A percentile compares a stretch with the other conserved stretches of the same genome.
phyloP scores from a whole-genome alignment of 306 rosid species.

The Boehmeria nivea region DNA sequence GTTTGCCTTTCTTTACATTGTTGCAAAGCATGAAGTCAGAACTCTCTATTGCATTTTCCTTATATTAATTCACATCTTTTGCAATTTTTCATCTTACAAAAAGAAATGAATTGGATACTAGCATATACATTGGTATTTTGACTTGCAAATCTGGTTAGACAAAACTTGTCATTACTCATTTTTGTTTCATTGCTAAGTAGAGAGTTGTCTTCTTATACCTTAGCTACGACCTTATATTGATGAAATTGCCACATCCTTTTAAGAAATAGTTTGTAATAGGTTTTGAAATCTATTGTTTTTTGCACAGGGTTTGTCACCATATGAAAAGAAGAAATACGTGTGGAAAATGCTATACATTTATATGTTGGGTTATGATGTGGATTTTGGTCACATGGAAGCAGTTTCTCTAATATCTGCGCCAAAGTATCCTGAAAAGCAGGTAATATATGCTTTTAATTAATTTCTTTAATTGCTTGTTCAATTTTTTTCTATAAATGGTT shows the following conservation, averaged over 20 bases:
- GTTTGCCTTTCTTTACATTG: too few relatives aligned
- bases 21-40: too few relatives aligned
- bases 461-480: too few relatives aligned
- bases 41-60: too few relatives aligned
- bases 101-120: too few relatives aligned
- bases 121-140: not conserved
- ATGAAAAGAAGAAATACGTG: conserved; percentile 96
- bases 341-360: conserved; percentile 98
- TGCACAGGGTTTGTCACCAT: conserved; percentile 76
- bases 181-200: too few relatives aligned
- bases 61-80: too few relatives aligned
- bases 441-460: conserved; percentile 12
- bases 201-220: not conserved
- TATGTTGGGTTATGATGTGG: conserved; percentile 99
- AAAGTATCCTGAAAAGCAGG: conserved; percentile 99
- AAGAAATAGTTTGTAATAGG: conserved; percentile 3
- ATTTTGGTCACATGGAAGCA: conserved; percentile 99
- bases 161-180: not conserved
- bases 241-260: too few relatives aligned
- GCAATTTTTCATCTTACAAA: too few relatives aligned
- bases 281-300: conserved; percentile 13
- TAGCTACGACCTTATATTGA: not conserved
- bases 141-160: not conserved
- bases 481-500: too few relatives aligned
- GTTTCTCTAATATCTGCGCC: conserved; percentile 99